Evolutionary conservation across 2,329 filamentous ascomycete genomes (phyloP).

Genomic region (Graphiopsis chlorocephala): DNA sequence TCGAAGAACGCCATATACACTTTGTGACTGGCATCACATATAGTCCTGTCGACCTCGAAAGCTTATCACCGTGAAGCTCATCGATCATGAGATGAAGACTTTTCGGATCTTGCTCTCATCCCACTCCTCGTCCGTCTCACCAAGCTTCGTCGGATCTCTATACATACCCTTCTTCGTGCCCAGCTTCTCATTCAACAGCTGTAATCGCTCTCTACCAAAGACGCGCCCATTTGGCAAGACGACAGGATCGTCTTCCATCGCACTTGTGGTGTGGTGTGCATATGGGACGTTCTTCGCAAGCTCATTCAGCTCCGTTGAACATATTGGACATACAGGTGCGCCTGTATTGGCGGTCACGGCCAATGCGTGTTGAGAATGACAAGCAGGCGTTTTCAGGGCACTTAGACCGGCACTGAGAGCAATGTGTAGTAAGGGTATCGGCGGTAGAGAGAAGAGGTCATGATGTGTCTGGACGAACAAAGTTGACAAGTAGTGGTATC

Average conservation of each 20-base stretch:
- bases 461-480: constrained; percentile 87
- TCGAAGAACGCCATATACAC: not conserved
- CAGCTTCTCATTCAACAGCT: constrained; percentile 75
- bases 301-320: constrained; percentile 90
- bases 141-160: constrained; percentile 69
- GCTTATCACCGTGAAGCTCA: not conserved
- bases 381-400: constrained; percentile 91
- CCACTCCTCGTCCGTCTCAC: constrained; percentile 59
- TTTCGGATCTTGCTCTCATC: constrained; percentile 66
- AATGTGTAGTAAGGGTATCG: constrained; percentile 81
- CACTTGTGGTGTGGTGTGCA: constrained; percentile 90
- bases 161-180: constrained; percentile 65
- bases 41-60: not conserved
- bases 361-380: constrained; percentile 67
- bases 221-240: constrained; percentile 84
- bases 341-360: constrained; percentile 61
- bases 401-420: constrained; percentile 88
- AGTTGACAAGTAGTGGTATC: constrained; percentile 74
- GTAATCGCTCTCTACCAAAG: constrained; percentile 72
- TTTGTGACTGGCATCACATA: not conserved
- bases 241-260: constrained; percentile 82
- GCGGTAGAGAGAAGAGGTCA: constrained; percentile 76
- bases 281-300: constrained; percentile 87
- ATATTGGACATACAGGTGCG: constrained; percentile 85
- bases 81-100: constrained; percentile 77